Evolutionary conservation across 1,139 yeast species (phyloP), one percentile per base, ranked within the genome.

Genomic region (Candida sojae): DNA sequence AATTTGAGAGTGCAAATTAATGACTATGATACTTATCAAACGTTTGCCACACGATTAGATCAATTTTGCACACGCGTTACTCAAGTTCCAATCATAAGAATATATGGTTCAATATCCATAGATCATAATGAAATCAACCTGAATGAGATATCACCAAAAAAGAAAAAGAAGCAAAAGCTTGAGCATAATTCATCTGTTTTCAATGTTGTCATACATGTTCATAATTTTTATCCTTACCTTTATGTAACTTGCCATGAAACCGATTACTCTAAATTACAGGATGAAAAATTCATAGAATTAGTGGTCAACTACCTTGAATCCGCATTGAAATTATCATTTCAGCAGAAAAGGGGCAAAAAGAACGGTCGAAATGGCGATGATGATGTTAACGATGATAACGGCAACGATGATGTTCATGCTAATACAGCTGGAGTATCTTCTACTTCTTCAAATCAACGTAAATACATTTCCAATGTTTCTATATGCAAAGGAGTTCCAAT

Each of bases 221-320:
- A 92, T 67, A 93, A 95, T 46, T 81, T 81, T 25, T 88, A 76
- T 55, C 99, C 98, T 0, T 93, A 93, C 60, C 57, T 93, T 6
- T 91, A 79, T 59, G 71, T 92, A 2, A 83, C 82, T 38, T 86
- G 68, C 45, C 57, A 54, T 43, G 64, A 62, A 45, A 47, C 43
- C 44, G 49, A 55, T 46, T 45, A 43, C 53, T 29, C 42, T 34
- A 45, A 45, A 40, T 30, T 52, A 3, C 48, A 49, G 28, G 57
- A 44, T 39, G 35, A 38, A 6, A 35, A 43, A 5, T 52, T 60
- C 41, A 23, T 66, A 1, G 34, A 46, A 0, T 39, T 44, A 10
- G 39, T 67, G 5, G 55, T 52, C 1, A 39, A 48, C 4, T 57
- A 59, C 44, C 44, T 68, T 25, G 73, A 68, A 48, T 13, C 37